Evolutionary conservation across 108 stramenopile species (phyloP), one percentile per base, ranked within the genome.

Genomic region (Nannochloropsis salina): DNA sequence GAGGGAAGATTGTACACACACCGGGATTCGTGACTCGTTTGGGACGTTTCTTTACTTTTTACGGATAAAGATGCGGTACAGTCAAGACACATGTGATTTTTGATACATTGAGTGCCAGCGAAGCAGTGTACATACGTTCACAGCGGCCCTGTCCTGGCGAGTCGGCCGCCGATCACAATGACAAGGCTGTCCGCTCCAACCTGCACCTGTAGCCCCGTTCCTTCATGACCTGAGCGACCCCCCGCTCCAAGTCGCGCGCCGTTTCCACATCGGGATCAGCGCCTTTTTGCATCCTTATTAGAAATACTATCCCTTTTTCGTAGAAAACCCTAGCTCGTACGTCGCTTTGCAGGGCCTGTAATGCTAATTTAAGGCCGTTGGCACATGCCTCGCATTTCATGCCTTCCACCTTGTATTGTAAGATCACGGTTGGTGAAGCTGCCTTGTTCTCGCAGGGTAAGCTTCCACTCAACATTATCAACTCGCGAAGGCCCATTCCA

Each of bases 311-410:
- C 61, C 61, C 61, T n/a, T 74, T 15, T n/a, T 74, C 61, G 3
- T n/a, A 74, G 2, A 74, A n/a, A 15, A 74, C 61, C 20, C n/a
- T n/a, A 2, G 61, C 61, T 74, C 61, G 61, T n/a, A 74, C 15
- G n/a, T 74, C 61, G 20, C 61, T n/a, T 31, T 31, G 31, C 6
- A 74, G 4, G 61, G 61, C 61, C 6, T 74, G 20, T 2, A 74
- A n/a, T n/a, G 61, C 61, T n/a, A n/a, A n/a, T n/a, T 74, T 74
- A 15, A 74, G 61, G 15, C 61, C 61, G n/a, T 74, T 74, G 20
- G 61, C 61, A 74, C 61, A 74, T 74, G 61, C 61, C n/a, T 74
- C 61, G n/a, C 61, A 74, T n/a, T 74, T 74, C 61, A 74, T 74
- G 61, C 61, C 61, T 74, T n/a, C 20, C 61, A 74, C 61, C 61